These are phyloP conservation scores for Rhododendron molle DNA, from an alignment of 148 eudicot genomes.

Conservation along the genomic window DNA sequence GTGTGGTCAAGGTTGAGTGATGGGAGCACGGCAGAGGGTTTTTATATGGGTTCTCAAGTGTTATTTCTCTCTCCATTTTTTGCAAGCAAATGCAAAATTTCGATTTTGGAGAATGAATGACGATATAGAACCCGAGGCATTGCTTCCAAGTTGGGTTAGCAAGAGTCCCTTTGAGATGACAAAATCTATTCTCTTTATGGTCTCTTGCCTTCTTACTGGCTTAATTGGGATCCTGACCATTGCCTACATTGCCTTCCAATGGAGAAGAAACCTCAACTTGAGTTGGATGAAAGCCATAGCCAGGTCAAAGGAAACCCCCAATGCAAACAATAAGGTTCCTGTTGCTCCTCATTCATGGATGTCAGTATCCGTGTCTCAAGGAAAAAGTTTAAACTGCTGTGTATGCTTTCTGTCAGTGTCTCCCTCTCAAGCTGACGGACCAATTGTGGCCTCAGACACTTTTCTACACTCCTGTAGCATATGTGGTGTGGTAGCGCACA, in stretches of 20 bases:
- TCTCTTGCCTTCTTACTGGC: constrained; percentile 83
- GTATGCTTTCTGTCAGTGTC: constrained; percentile 71
- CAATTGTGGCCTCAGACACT: constrained; percentile 54
- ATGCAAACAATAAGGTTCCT: constrained; percentile 62
- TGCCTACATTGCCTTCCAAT: constrained; percentile 82
- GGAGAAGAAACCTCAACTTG: constrained; percentile 88
- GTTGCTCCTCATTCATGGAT: constrained; percentile 77
- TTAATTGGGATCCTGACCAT: constrained; percentile 78
- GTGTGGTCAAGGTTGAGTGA: not conserved
- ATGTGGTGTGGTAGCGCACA: constrained; percentile 90
- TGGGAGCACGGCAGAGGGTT: not conserved
- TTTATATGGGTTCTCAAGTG: not conserved
- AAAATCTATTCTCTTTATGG: constrained; percentile 61
- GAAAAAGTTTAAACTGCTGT: constrained; percentile 74
- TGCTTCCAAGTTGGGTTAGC: constrained; percentile 41
- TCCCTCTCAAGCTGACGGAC: constrained; percentile 71
- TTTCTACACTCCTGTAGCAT: constrained; percentile 57
- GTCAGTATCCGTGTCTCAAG: constrained; percentile 64
- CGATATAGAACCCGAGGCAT: constrained; percentile 43
- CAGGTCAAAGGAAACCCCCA: constrained; percentile 83
- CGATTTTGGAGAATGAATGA: constrained; percentile 56
- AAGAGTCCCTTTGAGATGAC: constrained; percentile 50
- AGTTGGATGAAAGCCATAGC: constrained; percentile 98
- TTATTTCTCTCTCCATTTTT: not conserved
- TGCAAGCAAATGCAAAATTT: constrained; percentile 8